Evolutionary conservation across 768 basidiomycete species (phyloP), one percentile per base, ranked within the genome.

Genomic region (Lanmaoa rubissima): DNA sequence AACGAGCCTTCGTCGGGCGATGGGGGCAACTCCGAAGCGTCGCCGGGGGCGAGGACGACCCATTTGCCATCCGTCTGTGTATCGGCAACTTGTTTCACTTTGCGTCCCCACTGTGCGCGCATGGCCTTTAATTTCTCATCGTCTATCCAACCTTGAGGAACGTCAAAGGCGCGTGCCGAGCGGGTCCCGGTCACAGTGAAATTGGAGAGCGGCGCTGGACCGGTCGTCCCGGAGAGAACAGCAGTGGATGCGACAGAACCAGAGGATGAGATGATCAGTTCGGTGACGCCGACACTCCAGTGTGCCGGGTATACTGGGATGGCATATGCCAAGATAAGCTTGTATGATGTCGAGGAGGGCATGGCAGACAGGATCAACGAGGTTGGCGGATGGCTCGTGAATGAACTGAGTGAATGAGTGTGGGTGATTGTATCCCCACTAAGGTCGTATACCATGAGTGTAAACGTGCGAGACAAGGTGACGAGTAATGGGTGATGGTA

Each of bases 11-110:
- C 21, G 43, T 54, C 55, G 28, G 40, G 28, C 17, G 66, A 50
- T n/a, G 55, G 36, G 8, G 62, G 41, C 39, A 57, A 54, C 50
- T 58, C 55, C 24, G 66, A 62, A n/a, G 63, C 51, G 58, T 79
- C 77, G 32, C 79, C 83, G 14, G 88, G 84, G 14, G 86, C 90
- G 47, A 92, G 78, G 13, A 92, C 85, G 54, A 82, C 84, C 88
- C 89, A 93, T 77, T 90, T 92, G 10, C 91, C 91, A 65, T 92
- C 91, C 6, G 91, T 90, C 64, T 90, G 86, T 16, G 81, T 85
- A 61, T 84, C 87, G n/a, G 85, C 82, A 32, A 93, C 85, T 13
- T 77, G 75, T 43, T 75, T 73, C 19, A 92, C 80, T 69, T 90
- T 92, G 55, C 90, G 87, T 31, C 80, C 78, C 87, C 89, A 91